Percentiles rank a stretch among this genome's conserved stretches.
These are phyloP conservation scores for Aquanectria penicillioides DNA, from an alignment of 2,329 filamentous ascomycete genomes.

Conservation along the genomic window DNA sequence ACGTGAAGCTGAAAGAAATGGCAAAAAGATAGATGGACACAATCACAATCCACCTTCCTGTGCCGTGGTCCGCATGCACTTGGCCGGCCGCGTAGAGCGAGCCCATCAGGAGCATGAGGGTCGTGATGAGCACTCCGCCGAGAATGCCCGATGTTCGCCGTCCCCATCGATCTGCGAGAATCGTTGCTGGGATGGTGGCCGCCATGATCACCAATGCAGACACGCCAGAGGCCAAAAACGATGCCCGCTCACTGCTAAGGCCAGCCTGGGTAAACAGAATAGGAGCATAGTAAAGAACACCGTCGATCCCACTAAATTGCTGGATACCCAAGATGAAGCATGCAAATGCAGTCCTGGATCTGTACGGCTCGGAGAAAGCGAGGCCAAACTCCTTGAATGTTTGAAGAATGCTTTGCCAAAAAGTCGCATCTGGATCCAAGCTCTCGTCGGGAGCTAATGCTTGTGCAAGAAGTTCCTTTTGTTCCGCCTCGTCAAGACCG, in stretches of 20 bases:
- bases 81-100: slow-evolving; percentile 57
- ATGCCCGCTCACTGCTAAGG: slow-evolving; percentile 60
- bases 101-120: slow-evolving; percentile 64
- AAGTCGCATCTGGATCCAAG: slow-evolving; percentile 40
- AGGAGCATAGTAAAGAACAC: slow-evolving; percentile 70
- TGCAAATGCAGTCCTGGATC: slow-evolving; percentile 59
- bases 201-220: slow-evolving; percentile 66
- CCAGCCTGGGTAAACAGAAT: slow-evolving; percentile 69
- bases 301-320: slow-evolving; percentile 70
- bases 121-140: slow-evolving; percentile 61
- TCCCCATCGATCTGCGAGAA: slow-evolving; percentile 67
- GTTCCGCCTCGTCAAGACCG: slow-evolving; percentile 54
- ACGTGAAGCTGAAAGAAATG: slow-evolving; percentile 56
- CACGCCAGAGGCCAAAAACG: slow-evolving; percentile 68
- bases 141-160: slow-evolving; percentile 62
- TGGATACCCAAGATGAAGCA: slow-evolving; percentile 69
- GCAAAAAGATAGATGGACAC: slow-evolving; percentile 61
- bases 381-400: slow-evolving; percentile 45
- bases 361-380: slow-evolving; percentile 49
- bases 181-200: slow-evolving; percentile 62
- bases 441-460: slow-evolving; percentile 26
- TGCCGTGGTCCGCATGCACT: slow-evolving; percentile 48
- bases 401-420: slow-evolving; percentile 41
- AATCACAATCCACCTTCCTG: slow-evolving; percentile 61
- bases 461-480: slow-evolving; percentile 50